Evolutionary conservation across 352 stramenopile genomes (phyloP), one percentile per base, ranked within the genome.

Genomic region (Globisporangium echinulatum): DNA sequence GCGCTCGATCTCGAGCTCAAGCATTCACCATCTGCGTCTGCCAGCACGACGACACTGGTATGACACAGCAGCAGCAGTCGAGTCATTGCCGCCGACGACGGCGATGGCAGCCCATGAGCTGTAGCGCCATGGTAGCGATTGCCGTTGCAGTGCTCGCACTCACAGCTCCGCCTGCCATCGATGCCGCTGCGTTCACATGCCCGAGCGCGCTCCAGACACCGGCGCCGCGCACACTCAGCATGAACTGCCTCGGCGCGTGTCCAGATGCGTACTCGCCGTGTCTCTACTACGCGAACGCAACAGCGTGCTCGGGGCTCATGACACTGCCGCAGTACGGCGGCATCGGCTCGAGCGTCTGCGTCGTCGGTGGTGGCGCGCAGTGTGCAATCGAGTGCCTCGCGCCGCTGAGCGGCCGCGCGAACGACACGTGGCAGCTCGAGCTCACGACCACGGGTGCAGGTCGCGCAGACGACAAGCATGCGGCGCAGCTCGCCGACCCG

Each of bases 351-450:
- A 71, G 55, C 61, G 47, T 55, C n/a, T 72, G 66, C 14, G 49
- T 47, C 39, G 33, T 19, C 25, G 52, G 46, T 8, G 57, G 48
- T 39, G 56, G 8, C 10, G 59, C 44, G 40, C n/a, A 39, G 37
- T 79, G 71, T 37, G 71, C 71, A 10, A 49, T 79, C 61, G 67
- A 79, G 59, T 79, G 71, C 53, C 64, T 79, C 58, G 59, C 49
- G 2, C 71, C 69, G n/a, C 68, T 77, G 48, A 71, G 62, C 33
- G 67, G 67, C 7, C 53, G 15, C 8, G 42, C n/a, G 8, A 59
- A 60, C 19, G 40, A 61, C 5, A 53, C 50, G 44, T 79, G 71
- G 71, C 63, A 73, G 50, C 55, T 79, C 40, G 58, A 75, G 61
- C 46, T 77, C 51, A 71, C 67, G 19, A 69, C 68, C 50, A 15